Base-by-base conservation (phyloP, 2,329 filamentous ascomycete genomes). In the Diaporthe australafricana region DNA sequence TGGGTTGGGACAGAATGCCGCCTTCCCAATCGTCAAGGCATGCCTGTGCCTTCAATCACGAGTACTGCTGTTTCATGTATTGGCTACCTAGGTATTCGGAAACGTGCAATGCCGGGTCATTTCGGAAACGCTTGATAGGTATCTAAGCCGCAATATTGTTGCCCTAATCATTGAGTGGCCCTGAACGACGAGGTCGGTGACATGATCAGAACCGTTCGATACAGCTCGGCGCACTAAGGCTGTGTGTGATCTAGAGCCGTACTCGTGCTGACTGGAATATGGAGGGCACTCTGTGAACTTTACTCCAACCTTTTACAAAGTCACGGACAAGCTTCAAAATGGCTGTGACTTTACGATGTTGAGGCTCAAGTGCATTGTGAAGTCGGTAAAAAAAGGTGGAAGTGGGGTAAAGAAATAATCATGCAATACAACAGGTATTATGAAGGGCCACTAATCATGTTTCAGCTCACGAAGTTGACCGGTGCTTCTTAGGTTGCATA, bases 361-460 rank as follows among this genome's bases (percentile, higher is more conserved):
- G 25, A 62, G 53, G 56, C 57, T 62, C 11, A 47, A 9, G 27
- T 22, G 40, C 57, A 62, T 14, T 25, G 22, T 8, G 6, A 38
- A 56, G 53, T 38, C 25, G 32, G 32, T 11, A 14, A 22, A n/a
- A 22, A 47, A n/a, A n/a, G n/a, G n/a, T 16, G 16, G 5, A 27
- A 47, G 57, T 32, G 40, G 40, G 57, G 40, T 32, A 62, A 22
- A n/a, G 14, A 47, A 27, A 30, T 27, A 16, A 32, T 20, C 40
- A 47, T 62, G 57, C 27, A 47, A 62, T 62, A 62, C 40, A 62
- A 62, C 57, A 32, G 8, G 25, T 22, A 22, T n/a, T 60, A 60
- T 45, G 2, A 47, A 22, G 32, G 22, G 16, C 38, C 57, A 12
- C 57, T 62, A 62, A 42, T 62, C 20, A 17, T 45, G 42, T 62